phyloP scores from a whole-genome alignment of 108 stramenopile species.

The Cyclotella cryptica region DNA sequence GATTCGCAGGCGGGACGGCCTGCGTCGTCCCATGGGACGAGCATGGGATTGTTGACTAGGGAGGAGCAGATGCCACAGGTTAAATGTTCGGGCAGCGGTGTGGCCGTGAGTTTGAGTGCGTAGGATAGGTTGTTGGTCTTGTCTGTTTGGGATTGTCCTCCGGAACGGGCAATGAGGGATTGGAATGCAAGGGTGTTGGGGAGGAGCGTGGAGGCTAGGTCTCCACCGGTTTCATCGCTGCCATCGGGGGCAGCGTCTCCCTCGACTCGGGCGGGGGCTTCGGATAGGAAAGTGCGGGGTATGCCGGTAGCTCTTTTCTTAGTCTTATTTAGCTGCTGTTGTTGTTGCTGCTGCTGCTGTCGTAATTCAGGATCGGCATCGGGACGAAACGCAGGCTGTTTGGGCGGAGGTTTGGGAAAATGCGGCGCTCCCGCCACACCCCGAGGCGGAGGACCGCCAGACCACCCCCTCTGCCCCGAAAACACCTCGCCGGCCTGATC shows the following conservation, averaged over 20 bases:
- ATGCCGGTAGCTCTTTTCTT: conserved; percentile 84
- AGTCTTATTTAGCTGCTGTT: conserved; percentile 47
- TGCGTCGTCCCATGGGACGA: conserved; percentile 86
- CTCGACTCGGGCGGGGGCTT: conserved; percentile 42
- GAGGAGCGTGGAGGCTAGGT: conserved; percentile 46
- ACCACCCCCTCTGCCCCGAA: neutral
- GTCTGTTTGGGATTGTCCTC: conserved; percentile 71
- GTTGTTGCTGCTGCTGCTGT: conserved; percentile 60
- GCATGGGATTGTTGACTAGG: conserved; percentile 80
- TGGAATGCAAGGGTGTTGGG: conserved; percentile 77
- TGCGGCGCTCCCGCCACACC: conserved; percentile 15
- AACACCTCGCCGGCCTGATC: conserved; percentile 40
- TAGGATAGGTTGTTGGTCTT: conserved; percentile 76
- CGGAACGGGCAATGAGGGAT: conserved; percentile 74
- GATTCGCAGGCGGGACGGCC: conserved; percentile 81
- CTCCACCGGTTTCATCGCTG: conserved; percentile 4
- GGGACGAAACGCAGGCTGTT: conserved; percentile 31
- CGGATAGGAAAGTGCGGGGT: conserved; percentile 80
- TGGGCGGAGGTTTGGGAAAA: conserved; percentile 40
- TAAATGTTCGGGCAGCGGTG: conserved; percentile 79
- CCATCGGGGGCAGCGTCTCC: neutral
- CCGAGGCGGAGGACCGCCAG: conserved; percentile 5
- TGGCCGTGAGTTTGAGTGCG: conserved; percentile 80
- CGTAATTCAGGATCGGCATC: conserved; percentile 88
- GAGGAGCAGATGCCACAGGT: conserved; percentile 79